A percentile compares a stretch with the other conserved stretches of the same genome.
These are phyloP conservation scores for Flaveria floridana DNA, from an alignment of 140 eudicot genomes.

Conservation along the genomic window DNA sequence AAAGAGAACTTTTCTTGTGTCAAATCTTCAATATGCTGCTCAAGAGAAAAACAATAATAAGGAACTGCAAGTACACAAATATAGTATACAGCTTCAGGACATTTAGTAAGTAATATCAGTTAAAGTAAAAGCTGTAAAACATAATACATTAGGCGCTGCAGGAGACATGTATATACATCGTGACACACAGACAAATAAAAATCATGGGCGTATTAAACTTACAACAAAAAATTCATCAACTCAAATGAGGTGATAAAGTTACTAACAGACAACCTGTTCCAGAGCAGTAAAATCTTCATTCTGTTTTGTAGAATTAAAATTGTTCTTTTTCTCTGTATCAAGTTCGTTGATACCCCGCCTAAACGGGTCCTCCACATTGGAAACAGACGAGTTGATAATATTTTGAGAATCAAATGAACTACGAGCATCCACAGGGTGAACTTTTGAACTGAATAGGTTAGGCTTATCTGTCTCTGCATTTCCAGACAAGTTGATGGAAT, in stretches of 20 bases:
- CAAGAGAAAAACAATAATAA: constrained; percentile 6
- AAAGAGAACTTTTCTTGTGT: constrained; percentile 93
- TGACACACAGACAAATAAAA: neutral
- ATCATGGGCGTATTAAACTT: neutral
- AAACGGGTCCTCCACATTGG: constrained; percentile 33
- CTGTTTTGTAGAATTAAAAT: constrained; percentile 55
- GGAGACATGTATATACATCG: neutral
- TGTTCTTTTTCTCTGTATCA: constrained; percentile 40
- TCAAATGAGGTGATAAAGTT: neutral
- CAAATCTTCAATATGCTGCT: constrained; percentile 92
- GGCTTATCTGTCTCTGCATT: constrained; percentile 44
- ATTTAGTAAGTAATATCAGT: neutral
- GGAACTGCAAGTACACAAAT: constrained; percentile 4
- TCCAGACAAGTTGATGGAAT: constrained; percentile 52
- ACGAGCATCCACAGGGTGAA: constrained; percentile 40
- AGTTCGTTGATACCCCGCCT: constrained; percentile 35
- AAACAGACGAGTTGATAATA: constrained; percentile 34
- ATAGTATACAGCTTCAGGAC: too few species aligned
- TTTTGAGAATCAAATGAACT: constrained; percentile 44
- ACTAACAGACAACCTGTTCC: constrained; percentile 62
- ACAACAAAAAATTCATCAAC: neutral
- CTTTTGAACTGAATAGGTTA: constrained; percentile 42
- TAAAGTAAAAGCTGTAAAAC: too few species aligned
- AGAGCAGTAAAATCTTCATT: constrained; percentile 92
- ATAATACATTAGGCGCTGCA: neutral